These are phyloP conservation scores for Brassica carinata DNA, from an alignment of 345 rosid genomes.

Conservation along the genomic window DNA sequence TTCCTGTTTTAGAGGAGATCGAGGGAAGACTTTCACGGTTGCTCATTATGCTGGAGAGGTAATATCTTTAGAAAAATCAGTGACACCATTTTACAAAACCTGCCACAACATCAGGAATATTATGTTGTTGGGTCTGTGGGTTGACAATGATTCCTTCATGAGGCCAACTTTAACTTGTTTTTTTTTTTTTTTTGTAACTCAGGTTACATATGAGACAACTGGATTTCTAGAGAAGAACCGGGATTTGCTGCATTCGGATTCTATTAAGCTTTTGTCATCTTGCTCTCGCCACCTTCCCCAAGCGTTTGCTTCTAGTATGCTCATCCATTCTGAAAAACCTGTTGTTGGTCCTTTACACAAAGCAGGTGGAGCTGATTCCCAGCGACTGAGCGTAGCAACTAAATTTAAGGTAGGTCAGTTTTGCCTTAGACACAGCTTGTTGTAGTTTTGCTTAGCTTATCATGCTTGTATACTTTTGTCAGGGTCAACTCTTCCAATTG, in stretches of 20 bases:
- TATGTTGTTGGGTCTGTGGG: slow-evolving; percentile 7
- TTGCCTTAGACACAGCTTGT: background rate
- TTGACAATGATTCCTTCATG: slow-evolving; percentile 29
- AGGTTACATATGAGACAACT: slow-evolving; percentile 92
- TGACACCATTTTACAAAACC: slow-evolving; percentile 22
- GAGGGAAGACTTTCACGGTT: slow-evolving; percentile 76
- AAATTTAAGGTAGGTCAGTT: slow-evolving; percentile 76
- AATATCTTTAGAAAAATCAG: slow-evolving; percentile 23
- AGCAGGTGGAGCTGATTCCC: slow-evolving; percentile 96
- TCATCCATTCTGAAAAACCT: slow-evolving; percentile 70
- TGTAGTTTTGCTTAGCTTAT: too few relatives aligned
- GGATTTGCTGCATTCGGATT: slow-evolving; percentile 85
- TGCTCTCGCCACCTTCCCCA: slow-evolving; percentile 86
- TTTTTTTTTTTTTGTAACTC: slow-evolving; percentile 28
- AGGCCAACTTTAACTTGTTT: slow-evolving; percentile 35
- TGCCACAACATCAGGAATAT: background rate
- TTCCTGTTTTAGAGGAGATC: slow-evolving; percentile 77
- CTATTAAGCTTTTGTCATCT: slow-evolving; percentile 86
- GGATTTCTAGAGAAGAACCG: slow-evolving; percentile 96
- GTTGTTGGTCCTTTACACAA: slow-evolving; percentile 76
- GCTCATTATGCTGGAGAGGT: slow-evolving; percentile 98
- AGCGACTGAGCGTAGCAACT: slow-evolving; percentile 88
- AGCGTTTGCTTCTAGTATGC: slow-evolving; percentile 87
- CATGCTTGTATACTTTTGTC: slow-evolving; percentile 15
- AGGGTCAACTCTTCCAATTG: slow-evolving; percentile 56